Percentiles rank a stretch among this genome's conserved stretches.
Conservation (phyloP, 2,329 filamentous ascomycete species). For the Ilyonectria destructans region DNA sequence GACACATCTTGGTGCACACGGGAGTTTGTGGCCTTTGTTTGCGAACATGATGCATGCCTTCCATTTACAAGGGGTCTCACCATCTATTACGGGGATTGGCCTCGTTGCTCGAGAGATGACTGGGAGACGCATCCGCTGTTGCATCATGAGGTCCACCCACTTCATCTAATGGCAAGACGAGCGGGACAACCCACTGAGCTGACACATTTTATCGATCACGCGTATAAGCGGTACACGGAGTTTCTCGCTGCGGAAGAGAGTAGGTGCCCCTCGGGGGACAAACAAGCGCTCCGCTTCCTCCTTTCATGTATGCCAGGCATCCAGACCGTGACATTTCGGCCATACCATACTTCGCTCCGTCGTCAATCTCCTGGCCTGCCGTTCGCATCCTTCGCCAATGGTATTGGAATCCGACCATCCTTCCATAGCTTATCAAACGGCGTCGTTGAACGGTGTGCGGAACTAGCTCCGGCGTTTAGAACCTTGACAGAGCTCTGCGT, state of each 20-base stretch:
- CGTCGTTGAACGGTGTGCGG: neutral
- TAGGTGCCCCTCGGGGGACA: neutral
- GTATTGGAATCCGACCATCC: neutral
- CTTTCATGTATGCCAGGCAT: neutral
- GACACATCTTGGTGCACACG: neutral
- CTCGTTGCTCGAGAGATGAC: neutral
- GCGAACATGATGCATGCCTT: slow-evolving; percentile 3
- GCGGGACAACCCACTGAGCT: neutral
- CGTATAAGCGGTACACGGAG: neutral
- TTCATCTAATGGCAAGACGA: neutral
- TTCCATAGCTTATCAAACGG: neutral
- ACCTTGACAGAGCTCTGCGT: neutral
- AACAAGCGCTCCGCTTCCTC: neutral
- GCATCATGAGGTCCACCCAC: no score
- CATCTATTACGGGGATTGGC: neutral
- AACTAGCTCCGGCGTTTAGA: neutral
- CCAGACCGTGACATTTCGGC: neutral
- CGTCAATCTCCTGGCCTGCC: neutral
- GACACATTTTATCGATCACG: neutral
- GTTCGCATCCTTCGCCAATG: neutral
- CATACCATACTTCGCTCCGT: neutral
- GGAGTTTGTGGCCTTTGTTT: slow-evolving; percentile 3
- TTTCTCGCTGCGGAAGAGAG: neutral
- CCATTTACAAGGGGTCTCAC: neutral
- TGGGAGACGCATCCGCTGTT: no score